Percentiles rank a stretch among this genome's conserved stretches.
These are phyloP conservation scores for Stephania japonica DNA, from an alignment of 164 flowering plant species.

Conservation along the genomic window DNA sequence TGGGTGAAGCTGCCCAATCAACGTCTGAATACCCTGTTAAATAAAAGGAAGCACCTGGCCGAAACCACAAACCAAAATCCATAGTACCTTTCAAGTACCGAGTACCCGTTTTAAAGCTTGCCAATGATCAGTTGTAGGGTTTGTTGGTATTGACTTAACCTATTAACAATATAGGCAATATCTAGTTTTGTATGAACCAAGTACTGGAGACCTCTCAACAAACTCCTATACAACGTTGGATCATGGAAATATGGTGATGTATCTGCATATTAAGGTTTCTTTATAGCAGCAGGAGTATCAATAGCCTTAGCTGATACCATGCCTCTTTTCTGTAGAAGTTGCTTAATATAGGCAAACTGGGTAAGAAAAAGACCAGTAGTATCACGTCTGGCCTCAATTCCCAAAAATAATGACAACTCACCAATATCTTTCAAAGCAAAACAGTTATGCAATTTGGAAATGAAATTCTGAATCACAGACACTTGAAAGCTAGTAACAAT, in stretches of 20 bases:
- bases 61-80: neutral
- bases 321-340: neutral
- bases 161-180: neutral
- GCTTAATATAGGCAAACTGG: neutral
- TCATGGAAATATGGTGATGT: neutral
- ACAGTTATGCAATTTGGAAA: neutral
- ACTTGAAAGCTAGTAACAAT: neutral
- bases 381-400: neutral
- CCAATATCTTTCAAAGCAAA: slow-evolving; percentile 3
- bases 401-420: neutral
- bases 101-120: neutral
- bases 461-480: neutral
- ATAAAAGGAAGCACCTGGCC: neutral
- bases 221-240: neutral
- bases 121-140: neutral
- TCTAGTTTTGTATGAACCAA: neutral
- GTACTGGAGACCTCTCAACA: neutral
- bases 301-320: neutral
- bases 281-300: neutral
- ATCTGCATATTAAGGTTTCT: neutral
- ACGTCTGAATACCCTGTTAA: neutral
- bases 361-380: neutral
- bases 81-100: neutral
- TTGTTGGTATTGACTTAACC: neutral
- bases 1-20: neutral